Evolutionary conservation across 2,329 filamentous ascomycete species (phyloP).

Genomic region (Aspergillus novofumigatus): DNA sequence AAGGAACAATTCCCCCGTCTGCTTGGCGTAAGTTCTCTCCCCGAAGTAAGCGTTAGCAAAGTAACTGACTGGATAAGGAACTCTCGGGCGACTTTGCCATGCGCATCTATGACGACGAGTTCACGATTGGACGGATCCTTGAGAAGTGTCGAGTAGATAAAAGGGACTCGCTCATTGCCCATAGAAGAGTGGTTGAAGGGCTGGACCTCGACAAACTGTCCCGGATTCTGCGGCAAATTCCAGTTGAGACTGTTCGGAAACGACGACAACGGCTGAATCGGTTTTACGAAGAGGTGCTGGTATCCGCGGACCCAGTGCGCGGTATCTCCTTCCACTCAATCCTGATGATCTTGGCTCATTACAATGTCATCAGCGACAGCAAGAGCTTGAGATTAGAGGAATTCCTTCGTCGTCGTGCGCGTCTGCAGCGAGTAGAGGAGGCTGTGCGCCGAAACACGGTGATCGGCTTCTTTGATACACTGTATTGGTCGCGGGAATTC

Average conservation of each 20-base stretch:
- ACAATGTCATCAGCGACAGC: constrained; percentile 97
- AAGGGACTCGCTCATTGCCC: constrained; percentile 40
- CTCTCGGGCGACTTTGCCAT: constrained; percentile 95
- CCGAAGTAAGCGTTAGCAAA: not conserved
- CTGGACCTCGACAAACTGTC: constrained; percentile 76
- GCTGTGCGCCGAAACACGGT: constrained; percentile 87
- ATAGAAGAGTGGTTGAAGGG: constrained; percentile 45
- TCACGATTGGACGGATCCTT: constrained; percentile 81
- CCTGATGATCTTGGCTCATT: constrained; percentile 92
- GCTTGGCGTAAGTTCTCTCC: constrained; percentile 59
- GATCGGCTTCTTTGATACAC: constrained; percentile 91
- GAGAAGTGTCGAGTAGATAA: constrained; percentile 68
- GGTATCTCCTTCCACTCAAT: constrained; percentile 91
- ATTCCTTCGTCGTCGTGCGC: constrained; percentile 82
- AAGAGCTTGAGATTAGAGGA: constrained; percentile 94
- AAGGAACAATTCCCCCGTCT: constrained; percentile 86
- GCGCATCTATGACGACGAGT: constrained; percentile 89
- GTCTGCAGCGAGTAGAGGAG: constrained; percentile 90
- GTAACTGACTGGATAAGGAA: constrained; percentile 47
- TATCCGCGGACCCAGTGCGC: constrained; percentile 81
- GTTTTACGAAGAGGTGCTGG: constrained; percentile 96
- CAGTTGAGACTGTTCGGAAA: constrained; percentile 68
- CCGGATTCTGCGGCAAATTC: constrained; percentile 66
- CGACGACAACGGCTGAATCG: constrained; percentile 77
- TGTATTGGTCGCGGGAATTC: constrained; percentile 81